These are phyloP conservation scores for Xylaria sp. DNA, from an alignment of 2,329 filamentous ascomycete genomes.

Conservation along the genomic window DNA sequence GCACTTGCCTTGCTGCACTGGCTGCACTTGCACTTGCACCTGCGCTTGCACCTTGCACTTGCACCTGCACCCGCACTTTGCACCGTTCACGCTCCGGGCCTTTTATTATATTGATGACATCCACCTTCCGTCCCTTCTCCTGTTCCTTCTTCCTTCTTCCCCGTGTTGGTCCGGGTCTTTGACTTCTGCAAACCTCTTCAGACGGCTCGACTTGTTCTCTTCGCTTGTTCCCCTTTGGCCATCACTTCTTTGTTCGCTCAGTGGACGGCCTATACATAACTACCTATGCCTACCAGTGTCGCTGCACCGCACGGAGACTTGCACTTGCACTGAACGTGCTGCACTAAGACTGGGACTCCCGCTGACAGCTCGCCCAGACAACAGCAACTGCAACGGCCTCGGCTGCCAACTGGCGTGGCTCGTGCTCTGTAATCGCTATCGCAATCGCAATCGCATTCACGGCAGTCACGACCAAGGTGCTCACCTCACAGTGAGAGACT, in stretches of 20 bases:
- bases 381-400: background rate
- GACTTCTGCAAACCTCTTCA: background rate
- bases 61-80: background rate
- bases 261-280: background rate
- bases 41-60: background rate
- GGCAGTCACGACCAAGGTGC: background rate
- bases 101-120: background rate
- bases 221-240: too few relatives aligned
- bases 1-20: too few relatives aligned
- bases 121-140: background rate
- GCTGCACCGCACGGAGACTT: background rate
- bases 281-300: too few relatives aligned
- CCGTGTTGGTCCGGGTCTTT: background rate
- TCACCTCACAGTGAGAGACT: background rate
- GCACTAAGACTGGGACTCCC: background rate
- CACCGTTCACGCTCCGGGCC: background rate
- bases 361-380: background rate
- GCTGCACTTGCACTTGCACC: background rate
- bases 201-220: background rate
- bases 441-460: background rate
- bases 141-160: background rate
- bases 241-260: background rate
- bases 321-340: too few relatives aligned
- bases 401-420: background rate
- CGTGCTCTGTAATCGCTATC: too few relatives aligned